These are phyloP conservation scores for Vitis cinerea DNA, from an alignment of 164 flowering plant species.

Conservation along the genomic window DNA sequence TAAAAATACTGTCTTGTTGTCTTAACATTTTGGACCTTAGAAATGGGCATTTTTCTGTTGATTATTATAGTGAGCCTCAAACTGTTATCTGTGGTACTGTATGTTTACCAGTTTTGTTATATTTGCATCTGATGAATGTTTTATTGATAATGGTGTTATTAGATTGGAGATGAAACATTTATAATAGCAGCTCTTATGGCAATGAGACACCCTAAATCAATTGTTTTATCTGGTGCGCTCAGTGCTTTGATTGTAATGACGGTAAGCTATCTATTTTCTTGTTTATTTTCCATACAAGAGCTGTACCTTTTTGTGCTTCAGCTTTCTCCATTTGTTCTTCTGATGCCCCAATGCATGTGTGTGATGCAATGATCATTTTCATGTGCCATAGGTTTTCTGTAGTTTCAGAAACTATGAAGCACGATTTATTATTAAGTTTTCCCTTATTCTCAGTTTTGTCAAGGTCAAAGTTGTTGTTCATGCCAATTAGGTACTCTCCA, in stretches of 20 bases:
- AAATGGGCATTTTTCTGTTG: too few relatives aligned
- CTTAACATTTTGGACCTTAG: too few relatives aligned
- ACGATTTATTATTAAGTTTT: background rate
- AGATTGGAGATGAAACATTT: conserved; percentile 99
- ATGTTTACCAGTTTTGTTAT: background rate
- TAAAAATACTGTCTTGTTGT: too few relatives aligned
- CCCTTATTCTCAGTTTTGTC: background rate
- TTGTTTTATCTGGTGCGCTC: conserved; percentile 95
- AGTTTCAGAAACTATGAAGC: background rate
- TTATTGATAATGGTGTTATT: conserved; percentile 20
- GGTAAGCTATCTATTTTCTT: conserved; percentile 43
- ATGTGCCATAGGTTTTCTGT: background rate
- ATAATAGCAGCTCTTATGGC: conserved; percentile 99
- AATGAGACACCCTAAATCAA: conserved; percentile 98
- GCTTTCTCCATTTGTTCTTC: background rate
- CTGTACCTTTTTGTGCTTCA: background rate
- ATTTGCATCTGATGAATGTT: background rate
- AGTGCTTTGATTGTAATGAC: conserved; percentile 95
- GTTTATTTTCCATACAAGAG: background rate
- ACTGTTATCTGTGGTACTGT: too few relatives aligned
- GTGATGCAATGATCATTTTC: background rate
- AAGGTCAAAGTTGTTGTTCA: conserved; percentile 11
- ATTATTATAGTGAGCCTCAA: too few relatives aligned
- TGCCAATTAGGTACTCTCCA: conserved; percentile 79
- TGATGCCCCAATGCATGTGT: background rate